Conservation (phyloP, 1,284 basidiomycete genomes). For the Rhodotorula sp. region DNA sequence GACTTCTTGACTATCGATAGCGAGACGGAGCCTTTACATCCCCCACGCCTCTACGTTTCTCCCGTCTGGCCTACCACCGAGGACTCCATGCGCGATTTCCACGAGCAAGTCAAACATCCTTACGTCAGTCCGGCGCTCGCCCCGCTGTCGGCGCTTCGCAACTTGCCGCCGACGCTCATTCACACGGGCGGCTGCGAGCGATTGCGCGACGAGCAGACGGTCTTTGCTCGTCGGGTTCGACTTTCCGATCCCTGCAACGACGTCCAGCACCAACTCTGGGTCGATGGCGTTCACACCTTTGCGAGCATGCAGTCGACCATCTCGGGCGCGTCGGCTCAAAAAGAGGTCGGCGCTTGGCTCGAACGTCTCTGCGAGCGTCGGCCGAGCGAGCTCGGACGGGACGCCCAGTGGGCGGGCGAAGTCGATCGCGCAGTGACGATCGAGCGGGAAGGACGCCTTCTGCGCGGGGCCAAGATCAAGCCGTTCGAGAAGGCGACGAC, state of each 20-base stretch:
- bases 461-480: background rate
- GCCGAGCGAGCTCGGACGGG: background rate
- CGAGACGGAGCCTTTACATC: background rate
- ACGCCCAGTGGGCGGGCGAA: background rate
- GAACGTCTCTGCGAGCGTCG: background rate
- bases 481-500: background rate
- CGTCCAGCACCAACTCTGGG: conserved; percentile 29
- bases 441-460: conserved; percentile 2
- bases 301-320: conserved; percentile 4
- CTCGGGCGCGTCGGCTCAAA: conserved; percentile 1
- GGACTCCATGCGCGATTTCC: background rate
- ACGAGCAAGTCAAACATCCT: conserved; percentile 10
- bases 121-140: conserved; percentile 37
- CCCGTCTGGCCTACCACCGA: background rate
- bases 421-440: background rate
- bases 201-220: conserved; percentile 49
- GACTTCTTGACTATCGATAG: conserved; percentile 19
- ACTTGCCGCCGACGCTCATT: conserved; percentile 50
- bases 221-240: conserved; percentile 49
- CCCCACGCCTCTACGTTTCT: conserved; percentile 15
- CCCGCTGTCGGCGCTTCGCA: conserved; percentile 17
- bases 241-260: conserved; percentile 43
- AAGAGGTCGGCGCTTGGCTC: conserved; percentile 7
- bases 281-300: conserved; percentile 28
- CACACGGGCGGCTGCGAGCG: conserved; percentile 50